Percentiles rank a stretch among this genome's conserved stretches.
Conservation (phyloP, 1,284 basidiomycete genomes). For the Cryptococcus wingfieldii region DNA sequence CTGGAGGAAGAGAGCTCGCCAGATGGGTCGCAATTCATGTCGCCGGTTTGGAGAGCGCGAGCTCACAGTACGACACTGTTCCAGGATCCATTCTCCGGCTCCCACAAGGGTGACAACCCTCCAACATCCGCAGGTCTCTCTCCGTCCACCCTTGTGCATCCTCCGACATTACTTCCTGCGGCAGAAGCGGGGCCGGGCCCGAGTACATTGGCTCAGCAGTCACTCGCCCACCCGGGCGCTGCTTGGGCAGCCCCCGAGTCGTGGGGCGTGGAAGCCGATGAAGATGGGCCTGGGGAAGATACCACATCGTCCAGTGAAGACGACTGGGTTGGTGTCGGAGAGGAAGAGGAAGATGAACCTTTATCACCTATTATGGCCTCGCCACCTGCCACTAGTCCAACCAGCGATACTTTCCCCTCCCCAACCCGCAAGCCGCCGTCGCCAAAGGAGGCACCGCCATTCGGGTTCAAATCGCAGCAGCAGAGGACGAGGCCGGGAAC, state of each 20-base stretch:
- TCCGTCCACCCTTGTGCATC: background rate
- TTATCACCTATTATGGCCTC: background rate
- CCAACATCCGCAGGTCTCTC: background rate
- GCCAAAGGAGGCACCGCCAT: conserved; percentile 30
- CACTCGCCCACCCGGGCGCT: conserved; percentile 9
- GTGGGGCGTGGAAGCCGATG: conserved; percentile 55
- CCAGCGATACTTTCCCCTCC: background rate
- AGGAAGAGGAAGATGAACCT: background rate
- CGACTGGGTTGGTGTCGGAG: conserved; percentile 35
- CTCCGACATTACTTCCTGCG: conserved; percentile 4
- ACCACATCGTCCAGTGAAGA: conserved; percentile 22
- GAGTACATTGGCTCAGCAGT: background rate
- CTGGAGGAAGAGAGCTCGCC: conserved; percentile 12
- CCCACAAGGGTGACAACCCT: background rate
- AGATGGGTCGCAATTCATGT: conserved; percentile 23
- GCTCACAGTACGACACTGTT: conserved; percentile 27
- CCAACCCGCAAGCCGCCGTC: background rate
- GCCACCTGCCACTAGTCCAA: background rate
- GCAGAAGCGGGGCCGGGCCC: background rate
- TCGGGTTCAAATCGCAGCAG: conserved; percentile 31
- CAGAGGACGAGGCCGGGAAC: conserved; percentile 3
- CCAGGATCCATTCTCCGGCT: conserved; percentile 39
- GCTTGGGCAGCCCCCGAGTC: conserved; percentile 55
- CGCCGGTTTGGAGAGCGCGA: conserved; percentile 33
- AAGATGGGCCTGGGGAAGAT: conserved; percentile 27